These are phyloP conservation scores for Hypholoma sublateritium DNA, from an alignment of 768 basidiomycete genomes.

Conservation along the genomic window DNA sequence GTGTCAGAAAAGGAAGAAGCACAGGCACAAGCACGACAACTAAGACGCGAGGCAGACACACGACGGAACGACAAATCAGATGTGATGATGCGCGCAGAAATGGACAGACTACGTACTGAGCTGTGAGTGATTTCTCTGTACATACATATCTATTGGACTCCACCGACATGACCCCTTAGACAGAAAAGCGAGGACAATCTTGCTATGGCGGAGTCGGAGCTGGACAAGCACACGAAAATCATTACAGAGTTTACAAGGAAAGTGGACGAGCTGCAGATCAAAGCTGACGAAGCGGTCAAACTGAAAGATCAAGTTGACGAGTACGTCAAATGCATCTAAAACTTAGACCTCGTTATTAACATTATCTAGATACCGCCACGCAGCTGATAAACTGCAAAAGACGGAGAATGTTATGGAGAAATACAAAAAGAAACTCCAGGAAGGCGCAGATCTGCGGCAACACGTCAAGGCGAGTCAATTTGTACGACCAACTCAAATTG, in stretches of 20 bases:
- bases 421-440: constrained; percentile 97
- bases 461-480: constrained; percentile 66
- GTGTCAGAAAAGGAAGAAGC: constrained; percentile 80
- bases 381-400: constrained; percentile 89
- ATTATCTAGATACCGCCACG: constrained; percentile 75
- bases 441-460: constrained; percentile 86
- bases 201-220: constrained; percentile 74
- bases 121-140: constrained; percentile 60
- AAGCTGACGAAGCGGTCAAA: constrained; percentile 74
- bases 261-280: constrained; percentile 76
- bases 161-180: constrained; percentile 44
- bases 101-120: constrained; percentile 77
- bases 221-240: constrained; percentile 73
- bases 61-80: constrained; percentile 72
- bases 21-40: constrained; percentile 56
- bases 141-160: neutral
- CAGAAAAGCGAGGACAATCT: constrained; percentile 95
- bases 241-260: constrained; percentile 75
- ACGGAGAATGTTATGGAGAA: constrained; percentile 98
- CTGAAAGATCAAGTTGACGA: constrained; percentile 96
- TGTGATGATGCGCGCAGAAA: constrained; percentile 74
- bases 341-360: constrained; percentile 1
- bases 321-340: constrained; percentile 41
- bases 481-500: constrained; percentile 1
- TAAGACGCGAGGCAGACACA: constrained; percentile 57